Percentiles rank a stretch among this genome's conserved stretches.
Evolutionary conservation across 2,329 filamentous ascomycete genomes (phyloP).

Genomic region (Bipolaris gigantea): DNA sequence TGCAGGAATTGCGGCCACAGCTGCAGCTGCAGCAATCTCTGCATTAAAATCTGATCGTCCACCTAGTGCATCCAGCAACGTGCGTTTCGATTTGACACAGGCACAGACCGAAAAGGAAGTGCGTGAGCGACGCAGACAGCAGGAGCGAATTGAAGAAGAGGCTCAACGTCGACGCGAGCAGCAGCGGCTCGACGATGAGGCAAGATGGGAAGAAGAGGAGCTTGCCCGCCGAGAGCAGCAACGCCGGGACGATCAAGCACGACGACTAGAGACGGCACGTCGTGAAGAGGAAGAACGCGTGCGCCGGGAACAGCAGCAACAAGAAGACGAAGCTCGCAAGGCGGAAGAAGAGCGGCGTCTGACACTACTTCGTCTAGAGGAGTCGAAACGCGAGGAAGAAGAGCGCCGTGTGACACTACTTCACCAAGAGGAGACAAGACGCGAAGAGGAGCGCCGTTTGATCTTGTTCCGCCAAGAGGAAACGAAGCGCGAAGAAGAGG

Average conservation of each 20-base stretch:
- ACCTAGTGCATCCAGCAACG: slow-evolving; percentile 47
- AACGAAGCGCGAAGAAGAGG: slow-evolving; percentile 6
- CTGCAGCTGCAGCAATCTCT: slow-evolving; percentile 48
- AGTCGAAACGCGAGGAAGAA: slow-evolving; percentile 27
- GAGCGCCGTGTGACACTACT: slow-evolving; percentile 16
- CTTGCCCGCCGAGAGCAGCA: slow-evolving; percentile 24
- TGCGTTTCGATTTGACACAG: slow-evolving; percentile 61
- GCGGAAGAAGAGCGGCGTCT: slow-evolving; percentile 1
- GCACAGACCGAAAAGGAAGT: slow-evolving; percentile 57
- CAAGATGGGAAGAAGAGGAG: slow-evolving; percentile 21
- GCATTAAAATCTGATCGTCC: slow-evolving; percentile 25
- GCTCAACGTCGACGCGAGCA: slow-evolving; percentile 26
- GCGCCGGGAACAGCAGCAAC: slow-evolving; percentile 2
- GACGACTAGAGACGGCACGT: slow-evolving; percentile 18
- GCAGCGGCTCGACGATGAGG: slow-evolving; percentile 23
- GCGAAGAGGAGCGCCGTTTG: slow-evolving; percentile 8
- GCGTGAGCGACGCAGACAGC: slow-evolving; percentile 41
- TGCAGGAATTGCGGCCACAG: slow-evolving; percentile 48
- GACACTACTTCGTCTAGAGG: slow-evolving; percentile 21
- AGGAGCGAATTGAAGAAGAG: slow-evolving; percentile 34
- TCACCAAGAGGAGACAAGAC: slow-evolving; percentile 22
- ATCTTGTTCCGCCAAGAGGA: background rate
- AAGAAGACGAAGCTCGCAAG: slow-evolving; percentile 4
- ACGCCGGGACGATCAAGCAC: slow-evolving; percentile 25
- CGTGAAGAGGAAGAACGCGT: slow-evolving; percentile 24